Conservation (phyloP, 169 alveolate genomes). For the Miamiensis avidus region DNA sequence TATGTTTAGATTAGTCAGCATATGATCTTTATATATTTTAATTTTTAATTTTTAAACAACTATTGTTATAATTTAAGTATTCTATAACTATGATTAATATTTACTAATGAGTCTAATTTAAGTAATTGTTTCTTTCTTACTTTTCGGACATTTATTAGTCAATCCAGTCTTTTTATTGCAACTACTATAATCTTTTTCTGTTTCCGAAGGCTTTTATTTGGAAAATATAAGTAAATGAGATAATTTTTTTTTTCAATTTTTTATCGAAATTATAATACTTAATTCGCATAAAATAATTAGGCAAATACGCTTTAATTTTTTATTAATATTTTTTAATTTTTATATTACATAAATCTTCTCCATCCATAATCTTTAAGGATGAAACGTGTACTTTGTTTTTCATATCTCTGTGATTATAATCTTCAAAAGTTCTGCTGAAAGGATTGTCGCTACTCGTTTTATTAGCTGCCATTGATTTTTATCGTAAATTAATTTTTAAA, state of each 20-base stretch:
- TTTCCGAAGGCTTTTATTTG: slow-evolving; percentile 56
- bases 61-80: not conserved
- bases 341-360: slow-evolving; percentile 70
- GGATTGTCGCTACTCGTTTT: not conserved
- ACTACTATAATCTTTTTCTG: slow-evolving; percentile 50
- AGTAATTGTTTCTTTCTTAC: slow-evolving; percentile 36
- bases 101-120: slow-evolving; percentile 18
- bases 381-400: slow-evolving; percentile 2
- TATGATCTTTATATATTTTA: slow-evolving; percentile 25
- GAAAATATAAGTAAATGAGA: too few relatives aligned
- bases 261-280: too few relatives aligned
- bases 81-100: too few relatives aligned
- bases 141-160: slow-evolving; percentile 54
- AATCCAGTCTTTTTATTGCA: slow-evolving; percentile 67
- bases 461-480: too few relatives aligned
- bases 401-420: not conserved
- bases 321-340: too few relatives aligned
- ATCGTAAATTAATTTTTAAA: too few relatives aligned
- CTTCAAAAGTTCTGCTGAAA: not conserved
- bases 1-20: slow-evolving; percentile 31
- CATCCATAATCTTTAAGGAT: slow-evolving; percentile 51
- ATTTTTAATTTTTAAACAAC: slow-evolving; percentile 2
- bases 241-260: too few relatives aligned
- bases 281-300: too few relatives aligned
- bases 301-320: too few relatives aligned